Conservation (phyloP, 305 asterid genomes). For the Euphrasia arctica region DNA sequence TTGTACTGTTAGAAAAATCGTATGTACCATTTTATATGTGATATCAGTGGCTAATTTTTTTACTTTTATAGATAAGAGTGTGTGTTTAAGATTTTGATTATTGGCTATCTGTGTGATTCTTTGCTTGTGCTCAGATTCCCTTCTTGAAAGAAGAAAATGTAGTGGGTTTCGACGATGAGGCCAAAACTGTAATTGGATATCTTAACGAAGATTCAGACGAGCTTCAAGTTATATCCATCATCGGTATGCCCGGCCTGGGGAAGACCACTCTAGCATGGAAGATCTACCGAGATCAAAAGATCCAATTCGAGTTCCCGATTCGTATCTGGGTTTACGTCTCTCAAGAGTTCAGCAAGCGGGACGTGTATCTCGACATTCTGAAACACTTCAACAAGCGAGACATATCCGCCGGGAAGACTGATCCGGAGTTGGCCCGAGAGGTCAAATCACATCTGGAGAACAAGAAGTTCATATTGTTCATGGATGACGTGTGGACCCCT, state of each 20-base stretch:
- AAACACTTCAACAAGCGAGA: slow-evolving; percentile 26
- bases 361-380: slow-evolving; percentile 29
- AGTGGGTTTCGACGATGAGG: slow-evolving; percentile 31
- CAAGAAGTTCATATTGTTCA: slow-evolving; percentile 29
- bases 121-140: slow-evolving; percentile 16
- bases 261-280: slow-evolving; percentile 43
- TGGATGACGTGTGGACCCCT: slow-evolving; percentile 37
- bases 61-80: too few species aligned
- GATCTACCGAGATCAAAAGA: slow-evolving; percentile 20
- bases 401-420: slow-evolving; percentile 19
- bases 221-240: slow-evolving; percentile 34
- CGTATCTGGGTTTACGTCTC: slow-evolving; percentile 35
- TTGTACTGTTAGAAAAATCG: too few species aligned
- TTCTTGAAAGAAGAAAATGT: slow-evolving; percentile 23
- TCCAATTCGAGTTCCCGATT: slow-evolving; percentile 25
- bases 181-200: slow-evolving; percentile 2
- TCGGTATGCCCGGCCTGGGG: slow-evolving; percentile 42
- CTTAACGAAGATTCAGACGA: slow-evolving; percentile 13
- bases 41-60: too few species aligned
- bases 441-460: slow-evolving; percentile 20
- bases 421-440: slow-evolving; percentile 9
- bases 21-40: too few species aligned
- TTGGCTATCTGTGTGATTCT: too few species aligned
- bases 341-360: slow-evolving; percentile 21
- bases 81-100: too few species aligned